These are phyloP conservation scores for Oryza longistaminata DNA, from an alignment of 176 grass and related monocot species.

Conservation along the genomic window DNA sequence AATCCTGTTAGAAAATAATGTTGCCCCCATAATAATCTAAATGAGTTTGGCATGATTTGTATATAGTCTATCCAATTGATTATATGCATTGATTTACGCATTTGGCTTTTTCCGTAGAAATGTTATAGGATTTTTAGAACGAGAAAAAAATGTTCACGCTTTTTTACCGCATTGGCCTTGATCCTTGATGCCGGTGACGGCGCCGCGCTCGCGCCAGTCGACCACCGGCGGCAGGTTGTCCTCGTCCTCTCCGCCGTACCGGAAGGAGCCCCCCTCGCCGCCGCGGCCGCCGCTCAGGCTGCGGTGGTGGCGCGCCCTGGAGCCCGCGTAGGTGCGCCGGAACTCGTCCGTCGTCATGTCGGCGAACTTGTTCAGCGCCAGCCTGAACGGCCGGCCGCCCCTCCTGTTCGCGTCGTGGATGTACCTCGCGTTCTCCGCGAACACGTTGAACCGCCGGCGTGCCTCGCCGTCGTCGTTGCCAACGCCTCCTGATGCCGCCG, in stretches of 20 bases:
- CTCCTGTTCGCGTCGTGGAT: constrained; percentile 61
- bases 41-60: too few species aligned
- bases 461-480: neutral
- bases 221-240: constrained; percentile 35
- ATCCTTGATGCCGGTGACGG: constrained; percentile 73
- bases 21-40: too few species aligned
- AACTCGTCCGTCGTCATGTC: constrained; percentile 84
- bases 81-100: too few species aligned
- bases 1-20: too few species aligned
- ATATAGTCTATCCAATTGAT: too few species aligned
- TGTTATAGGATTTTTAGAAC: too few species aligned
- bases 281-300: constrained; percentile 8
- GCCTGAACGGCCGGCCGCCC: constrained; percentile 51
- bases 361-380: constrained; percentile 82
- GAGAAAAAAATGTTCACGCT: too few species aligned
- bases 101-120: too few species aligned
- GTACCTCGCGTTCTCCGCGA: constrained; percentile 72
- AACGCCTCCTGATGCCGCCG: neutral
- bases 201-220: constrained; percentile 64
- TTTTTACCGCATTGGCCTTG: constrained; percentile 75
- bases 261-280: neutral
- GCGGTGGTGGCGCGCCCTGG: constrained; percentile 28
- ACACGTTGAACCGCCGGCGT: constrained; percentile 55
- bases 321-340: constrained; percentile 49
- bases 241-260: neutral